Conservation (phyloP, 1,284 basidiomycete species). For the Trichosporon ovoides region DNA sequence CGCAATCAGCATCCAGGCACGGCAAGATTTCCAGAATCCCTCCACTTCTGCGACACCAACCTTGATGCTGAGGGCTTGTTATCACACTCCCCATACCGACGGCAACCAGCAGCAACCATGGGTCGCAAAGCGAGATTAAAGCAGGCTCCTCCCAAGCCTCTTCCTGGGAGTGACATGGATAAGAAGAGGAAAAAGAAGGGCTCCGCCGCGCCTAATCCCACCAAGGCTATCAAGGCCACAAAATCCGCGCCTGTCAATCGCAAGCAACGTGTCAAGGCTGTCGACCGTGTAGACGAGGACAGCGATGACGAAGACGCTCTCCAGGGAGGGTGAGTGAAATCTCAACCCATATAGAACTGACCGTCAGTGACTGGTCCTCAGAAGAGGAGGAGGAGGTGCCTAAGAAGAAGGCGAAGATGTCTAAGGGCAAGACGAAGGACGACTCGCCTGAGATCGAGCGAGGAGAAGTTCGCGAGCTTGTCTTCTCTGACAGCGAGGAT, state of each 20-base stretch:
- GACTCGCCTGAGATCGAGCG: slow-evolving; percentile 36
- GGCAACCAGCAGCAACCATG: slow-evolving; percentile 48
- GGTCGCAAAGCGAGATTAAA: slow-evolving; percentile 87
- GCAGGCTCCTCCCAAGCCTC: slow-evolving; percentile 68
- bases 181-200: slow-evolving; percentile 35
- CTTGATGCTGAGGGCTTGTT: no score
- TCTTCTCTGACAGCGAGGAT: slow-evolving; percentile 58
- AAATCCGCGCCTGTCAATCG: slow-evolving; percentile 23
- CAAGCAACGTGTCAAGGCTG: slow-evolving; percentile 30
- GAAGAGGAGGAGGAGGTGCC: slow-evolving; percentile 52
- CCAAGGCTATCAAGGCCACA: slow-evolving; percentile 28
- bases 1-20: neutral
- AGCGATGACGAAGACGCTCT: slow-evolving; percentile 45
- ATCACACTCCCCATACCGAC: neutral
- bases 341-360: neutral
- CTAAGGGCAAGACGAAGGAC: slow-evolving; percentile 41
- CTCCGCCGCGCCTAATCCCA: slow-evolving; percentile 21
- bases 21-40: no score
- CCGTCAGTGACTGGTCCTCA: slow-evolving; percentile 38
- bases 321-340: slow-evolving; percentile 32
- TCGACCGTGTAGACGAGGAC: slow-evolving; percentile 41
- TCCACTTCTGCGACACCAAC: no score
- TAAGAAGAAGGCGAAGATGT: slow-evolving; percentile 57
- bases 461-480: slow-evolving; percentile 58
- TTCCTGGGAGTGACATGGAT: slow-evolving; percentile 48